Percentiles rank a stretch among this genome's conserved stretches.
These are phyloP conservation scores for Erythrobasidium yunnanense DNA, from an alignment of 768 basidiomycete genomes.

Conservation along the genomic window DNA sequence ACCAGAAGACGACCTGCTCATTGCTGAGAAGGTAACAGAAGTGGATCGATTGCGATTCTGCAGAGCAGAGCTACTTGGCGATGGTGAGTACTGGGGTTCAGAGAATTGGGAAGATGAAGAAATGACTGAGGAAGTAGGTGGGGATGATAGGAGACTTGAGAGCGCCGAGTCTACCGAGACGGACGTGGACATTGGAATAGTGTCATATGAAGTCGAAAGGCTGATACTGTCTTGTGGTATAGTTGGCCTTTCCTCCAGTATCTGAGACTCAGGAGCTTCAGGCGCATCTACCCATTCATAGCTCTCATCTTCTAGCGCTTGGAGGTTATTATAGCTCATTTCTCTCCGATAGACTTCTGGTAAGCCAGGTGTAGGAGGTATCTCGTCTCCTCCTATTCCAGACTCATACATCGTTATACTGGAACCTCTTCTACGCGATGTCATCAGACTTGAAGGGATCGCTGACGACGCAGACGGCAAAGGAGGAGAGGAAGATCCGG, in stretches of 20 bases:
- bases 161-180: too few relatives aligned
- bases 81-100: too few relatives aligned
- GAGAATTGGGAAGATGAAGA: too few relatives aligned
- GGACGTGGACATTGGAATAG: not conserved
- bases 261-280: not conserved
- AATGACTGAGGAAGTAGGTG: too few relatives aligned
- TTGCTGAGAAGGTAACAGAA: too few relatives aligned
- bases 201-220: not conserved
- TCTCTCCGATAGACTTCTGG: not conserved
- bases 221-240: not conserved
- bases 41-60: too few relatives aligned
- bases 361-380: not conserved
- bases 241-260: not conserved
- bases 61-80: too few relatives aligned
- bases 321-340: not conserved
- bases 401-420: not conserved
- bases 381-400: slow-evolving; percentile 13
- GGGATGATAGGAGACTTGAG: too few relatives aligned
- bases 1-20: too few relatives aligned
- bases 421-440: not conserved
- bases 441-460: not conserved
- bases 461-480: too few relatives aligned
- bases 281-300: slow-evolving; percentile 18
- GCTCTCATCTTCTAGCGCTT: not conserved
- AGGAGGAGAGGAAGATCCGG: too few relatives aligned